phyloP scores from a whole-genome alignment of 345 rosid genomes.

The Eucalyptus camaldulensis region DNA sequence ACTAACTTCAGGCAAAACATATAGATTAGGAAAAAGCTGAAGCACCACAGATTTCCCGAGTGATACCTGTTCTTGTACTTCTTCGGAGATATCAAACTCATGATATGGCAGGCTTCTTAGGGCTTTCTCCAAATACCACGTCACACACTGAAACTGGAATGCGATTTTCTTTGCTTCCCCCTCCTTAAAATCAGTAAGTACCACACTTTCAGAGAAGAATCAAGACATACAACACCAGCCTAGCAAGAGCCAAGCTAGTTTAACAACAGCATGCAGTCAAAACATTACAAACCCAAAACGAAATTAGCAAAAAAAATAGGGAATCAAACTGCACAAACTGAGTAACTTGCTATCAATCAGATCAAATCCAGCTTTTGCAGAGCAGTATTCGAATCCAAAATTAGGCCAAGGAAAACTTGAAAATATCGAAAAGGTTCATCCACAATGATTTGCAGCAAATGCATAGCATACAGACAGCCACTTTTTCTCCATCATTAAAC shows the following conservation, averaged over 20 bases:
- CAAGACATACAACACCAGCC: not conserved
- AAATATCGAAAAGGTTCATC: not conserved
- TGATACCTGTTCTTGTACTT: constrained; percentile 75
- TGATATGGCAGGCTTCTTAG: constrained; percentile 54
- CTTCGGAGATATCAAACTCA: constrained; percentile 67
- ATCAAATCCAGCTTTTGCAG: not conserved
- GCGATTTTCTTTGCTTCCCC: constrained; percentile 56
- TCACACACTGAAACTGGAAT: constrained; percentile 71
- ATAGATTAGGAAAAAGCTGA: not conserved
- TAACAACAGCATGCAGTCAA: not conserved
- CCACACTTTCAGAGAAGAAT: constrained; percentile 20
- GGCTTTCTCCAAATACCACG: constrained; percentile 80
- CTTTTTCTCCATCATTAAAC: not conserved
- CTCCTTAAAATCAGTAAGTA: constrained; percentile 45
- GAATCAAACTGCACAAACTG: not conserved
- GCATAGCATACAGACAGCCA: not conserved
- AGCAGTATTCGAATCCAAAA: not conserved
- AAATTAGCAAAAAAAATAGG: not conserved
- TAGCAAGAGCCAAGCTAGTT: not conserved
- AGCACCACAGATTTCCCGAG: not conserved
- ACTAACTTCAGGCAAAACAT: not conserved
- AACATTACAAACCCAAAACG: not conserved
- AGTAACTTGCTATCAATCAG: not conserved
- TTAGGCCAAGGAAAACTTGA: not conserved
- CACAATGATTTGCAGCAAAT: not conserved